These are phyloP conservation scores for Neoscytalidium dimidiatum DNA, from an alignment of 2,329 filamentous ascomycete species.

Conservation along the genomic window DNA sequence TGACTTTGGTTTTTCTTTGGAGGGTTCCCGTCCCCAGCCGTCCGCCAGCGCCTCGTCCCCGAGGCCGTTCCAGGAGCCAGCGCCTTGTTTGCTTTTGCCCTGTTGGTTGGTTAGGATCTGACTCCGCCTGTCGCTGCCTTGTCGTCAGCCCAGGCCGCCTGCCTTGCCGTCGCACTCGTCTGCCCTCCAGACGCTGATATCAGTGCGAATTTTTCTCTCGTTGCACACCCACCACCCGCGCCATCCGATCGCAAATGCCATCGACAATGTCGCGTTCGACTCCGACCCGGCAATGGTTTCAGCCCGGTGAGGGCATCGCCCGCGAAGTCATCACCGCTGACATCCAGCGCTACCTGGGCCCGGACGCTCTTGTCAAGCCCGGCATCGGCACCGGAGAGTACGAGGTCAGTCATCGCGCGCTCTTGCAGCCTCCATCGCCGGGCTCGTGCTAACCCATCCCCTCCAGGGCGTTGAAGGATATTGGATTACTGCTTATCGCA, in stretches of 20 bases:
- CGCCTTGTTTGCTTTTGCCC: background rate
- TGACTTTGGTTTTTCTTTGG: conserved; percentile 11
- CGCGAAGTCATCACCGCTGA: conserved; percentile 55
- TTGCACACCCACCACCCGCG: conserved; percentile 24
- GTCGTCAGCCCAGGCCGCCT: background rate
- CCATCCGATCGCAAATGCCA: conserved; percentile 24
- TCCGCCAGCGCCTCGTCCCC: conserved; percentile 23
- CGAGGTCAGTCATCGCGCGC: conserved; percentile 36
- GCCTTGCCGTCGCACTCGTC: conserved; percentile 34
- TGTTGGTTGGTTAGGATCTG: background rate
- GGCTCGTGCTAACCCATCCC: conserved; percentile 18
- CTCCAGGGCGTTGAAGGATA: conserved; percentile 48
- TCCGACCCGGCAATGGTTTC: conserved; percentile 49
- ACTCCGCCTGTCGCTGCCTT: background rate
- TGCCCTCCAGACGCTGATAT: conserved; percentile 32
- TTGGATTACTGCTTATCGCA: conserved; percentile 55
- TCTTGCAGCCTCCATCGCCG: conserved; percentile 3
- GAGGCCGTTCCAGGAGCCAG: conserved; percentile 21
- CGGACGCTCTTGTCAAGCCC: conserved; percentile 52
- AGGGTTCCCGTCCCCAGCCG: background rate
- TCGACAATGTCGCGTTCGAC: conserved; percentile 27
- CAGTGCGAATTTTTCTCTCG: conserved; percentile 35
- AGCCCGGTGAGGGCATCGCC: conserved; percentile 52
- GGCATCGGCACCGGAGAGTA: conserved; percentile 47
- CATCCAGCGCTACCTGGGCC: conserved; percentile 54